These are phyloP conservation scores for Elongisporangium senticosum DNA, from an alignment of 352 stramenopile genomes.

Conservation along the genomic window DNA sequence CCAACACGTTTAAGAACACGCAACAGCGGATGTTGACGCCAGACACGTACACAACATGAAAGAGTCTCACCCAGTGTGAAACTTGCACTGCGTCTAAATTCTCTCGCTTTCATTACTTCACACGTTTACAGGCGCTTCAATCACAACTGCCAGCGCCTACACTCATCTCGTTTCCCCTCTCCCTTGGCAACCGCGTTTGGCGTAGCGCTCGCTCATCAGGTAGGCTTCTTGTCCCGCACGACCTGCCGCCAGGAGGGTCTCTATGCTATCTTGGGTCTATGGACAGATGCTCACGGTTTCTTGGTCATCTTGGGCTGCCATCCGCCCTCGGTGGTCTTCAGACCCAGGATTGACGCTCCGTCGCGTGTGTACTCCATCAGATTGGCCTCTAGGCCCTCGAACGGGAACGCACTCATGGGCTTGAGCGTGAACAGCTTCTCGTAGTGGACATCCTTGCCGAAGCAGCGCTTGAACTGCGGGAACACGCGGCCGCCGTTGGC, in stretches of 20 bases:
- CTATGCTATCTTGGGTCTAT: background rate
- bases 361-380: constrained; percentile 39
- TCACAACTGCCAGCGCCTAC: background rate
- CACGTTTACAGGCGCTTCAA: background rate
- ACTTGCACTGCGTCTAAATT: too few species aligned
- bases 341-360: constrained; percentile 22
- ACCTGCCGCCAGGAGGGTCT: background rate
- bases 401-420: constrained; percentile 31
- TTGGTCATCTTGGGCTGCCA: background rate
- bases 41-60: too few species aligned
- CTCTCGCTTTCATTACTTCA: background rate
- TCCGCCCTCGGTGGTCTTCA: background rate
- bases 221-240: too few species aligned
- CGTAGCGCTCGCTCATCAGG: too few species aligned
- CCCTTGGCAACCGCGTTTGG: too few species aligned
- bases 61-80: too few species aligned
- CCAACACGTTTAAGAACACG: too few species aligned
- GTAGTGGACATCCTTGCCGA: constrained; percentile 67
- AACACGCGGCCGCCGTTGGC: constrained; percentile 52
- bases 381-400: constrained; percentile 30
- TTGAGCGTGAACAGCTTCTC: constrained; percentile 45
- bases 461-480: constrained; percentile 51
- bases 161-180: background rate
- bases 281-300: background rate
- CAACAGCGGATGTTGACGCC: too few species aligned